Evolutionary conservation across 2,329 filamentous ascomycete genomes (phyloP).

Genomic region (Cladosporium sp.): DNA sequence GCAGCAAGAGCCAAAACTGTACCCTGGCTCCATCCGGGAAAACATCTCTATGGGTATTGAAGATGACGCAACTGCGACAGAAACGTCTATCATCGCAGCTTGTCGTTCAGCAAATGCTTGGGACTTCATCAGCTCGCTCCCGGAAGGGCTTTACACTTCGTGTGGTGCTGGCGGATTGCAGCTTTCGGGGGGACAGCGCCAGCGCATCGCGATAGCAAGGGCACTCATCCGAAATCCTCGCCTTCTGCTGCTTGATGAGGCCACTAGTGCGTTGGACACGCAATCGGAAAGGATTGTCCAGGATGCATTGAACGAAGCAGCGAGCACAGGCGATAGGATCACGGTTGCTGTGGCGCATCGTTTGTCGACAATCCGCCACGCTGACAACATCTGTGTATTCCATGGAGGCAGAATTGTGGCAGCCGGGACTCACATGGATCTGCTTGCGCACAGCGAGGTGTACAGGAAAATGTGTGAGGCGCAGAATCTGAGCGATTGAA

Average conservation of each 20-base stretch:
- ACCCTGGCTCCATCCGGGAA: constrained; percentile 68
- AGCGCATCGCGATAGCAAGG: constrained; percentile 57
- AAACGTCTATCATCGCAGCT: constrained; percentile 46
- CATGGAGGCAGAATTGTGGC: constrained; percentile 41
- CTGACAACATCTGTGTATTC: constrained; percentile 45
- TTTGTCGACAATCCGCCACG: constrained; percentile 40
- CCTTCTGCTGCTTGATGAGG: constrained; percentile 60
- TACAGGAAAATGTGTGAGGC: constrained; percentile 49
- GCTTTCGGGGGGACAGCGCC: constrained; percentile 57
- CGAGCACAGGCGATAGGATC: constrained; percentile 38
- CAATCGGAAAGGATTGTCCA: constrained; percentile 68
- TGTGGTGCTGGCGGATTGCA: constrained; percentile 52
- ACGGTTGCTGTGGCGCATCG: constrained; percentile 46
- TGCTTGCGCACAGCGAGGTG: constrained; percentile 40
- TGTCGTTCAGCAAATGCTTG: constrained; percentile 55
- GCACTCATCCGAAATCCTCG: constrained; percentile 55
- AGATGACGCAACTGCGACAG: constrained; percentile 25
- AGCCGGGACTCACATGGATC: constrained; percentile 41
- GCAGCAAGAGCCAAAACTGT: constrained; percentile 72
- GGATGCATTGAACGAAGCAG: constrained; percentile 61
- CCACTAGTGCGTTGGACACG: constrained; percentile 62
- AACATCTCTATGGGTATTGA: constrained; percentile 50
- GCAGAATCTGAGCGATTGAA: no score
- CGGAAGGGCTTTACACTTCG: constrained; percentile 52
- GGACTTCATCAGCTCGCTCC: constrained; percentile 54